Conservation (phyloP, 2,329 filamentous ascomycete species). For the Colletotrichum acutatum region DNA sequence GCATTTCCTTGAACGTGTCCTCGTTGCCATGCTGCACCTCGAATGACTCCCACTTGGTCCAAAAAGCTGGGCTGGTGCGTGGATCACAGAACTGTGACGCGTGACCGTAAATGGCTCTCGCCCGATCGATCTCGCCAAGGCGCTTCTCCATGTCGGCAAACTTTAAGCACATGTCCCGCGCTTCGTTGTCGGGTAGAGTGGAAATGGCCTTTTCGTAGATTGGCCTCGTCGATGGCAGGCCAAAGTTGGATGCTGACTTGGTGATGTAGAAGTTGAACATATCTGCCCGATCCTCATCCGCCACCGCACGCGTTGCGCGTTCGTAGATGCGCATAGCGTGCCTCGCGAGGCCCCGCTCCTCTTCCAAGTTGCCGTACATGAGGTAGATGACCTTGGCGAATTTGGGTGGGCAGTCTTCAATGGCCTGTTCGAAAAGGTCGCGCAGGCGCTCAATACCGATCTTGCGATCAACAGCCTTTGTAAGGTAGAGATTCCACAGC, state of each 20-base stretch:
- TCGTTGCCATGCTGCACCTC: constrained; percentile 99
- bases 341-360: constrained; percentile 91
- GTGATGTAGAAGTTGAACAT: constrained; percentile 99
- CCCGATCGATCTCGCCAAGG: constrained; percentile 92
- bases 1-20: constrained; percentile 99
- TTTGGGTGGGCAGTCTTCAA: constrained; percentile 93
- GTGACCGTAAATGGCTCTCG: constrained; percentile 94
- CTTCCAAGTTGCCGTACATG: constrained; percentile 98
- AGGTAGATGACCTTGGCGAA: constrained; percentile 97
- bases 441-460: constrained; percentile 94
- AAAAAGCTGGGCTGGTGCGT: constrained; percentile 88
- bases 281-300: constrained; percentile 92
- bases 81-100: constrained; percentile 98
- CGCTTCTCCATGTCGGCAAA: constrained; percentile 97
- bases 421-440: constrained; percentile 96
- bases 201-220: constrained; percentile 98
- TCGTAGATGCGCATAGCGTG: constrained; percentile 99
- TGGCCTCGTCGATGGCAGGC: constrained; percentile 89
- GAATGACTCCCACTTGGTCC: constrained; percentile 97
- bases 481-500: constrained; percentile 97
- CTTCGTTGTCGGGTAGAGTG: constrained; percentile 91
- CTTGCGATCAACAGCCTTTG: constrained; percentile 95
- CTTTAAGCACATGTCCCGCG: constrained; percentile 97
- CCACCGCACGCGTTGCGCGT: constrained; percentile 91
- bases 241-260: constrained; percentile 98